Conservation (phyloP, 2,329 filamentous ascomycete genomes). For the Aspergillus sclerotialis region DNA sequence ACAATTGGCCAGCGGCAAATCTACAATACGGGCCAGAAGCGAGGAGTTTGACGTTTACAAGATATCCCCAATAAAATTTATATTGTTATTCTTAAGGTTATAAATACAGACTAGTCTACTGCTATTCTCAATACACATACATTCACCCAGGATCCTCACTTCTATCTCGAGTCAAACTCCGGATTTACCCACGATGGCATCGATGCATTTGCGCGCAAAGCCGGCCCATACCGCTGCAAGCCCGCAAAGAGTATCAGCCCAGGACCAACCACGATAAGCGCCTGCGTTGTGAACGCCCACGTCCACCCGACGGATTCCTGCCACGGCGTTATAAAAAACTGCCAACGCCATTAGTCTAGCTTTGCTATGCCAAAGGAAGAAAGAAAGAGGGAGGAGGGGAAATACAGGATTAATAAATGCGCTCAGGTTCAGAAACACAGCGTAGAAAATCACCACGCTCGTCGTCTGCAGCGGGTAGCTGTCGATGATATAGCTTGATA, state of each 20-base stretch:
- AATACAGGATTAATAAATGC: conserved; percentile 40
- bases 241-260: conserved; percentile 31
- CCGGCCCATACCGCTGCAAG: conserved; percentile 36
- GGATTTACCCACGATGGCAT: conserved; percentile 43
- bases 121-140: too few species aligned
- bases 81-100: too few species aligned
- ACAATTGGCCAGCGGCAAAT: too few species aligned
- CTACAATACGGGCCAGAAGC: too few species aligned
- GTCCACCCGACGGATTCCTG: conserved; percentile 40
- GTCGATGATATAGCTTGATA: conserved; percentile 50
- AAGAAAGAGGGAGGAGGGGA: conserved; percentile 1
- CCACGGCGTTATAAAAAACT: conserved; percentile 49
- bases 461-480: conserved; percentile 50
- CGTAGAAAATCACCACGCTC: conserved; percentile 49
- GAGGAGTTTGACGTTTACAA: too few species aligned
- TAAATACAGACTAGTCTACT: too few species aligned
- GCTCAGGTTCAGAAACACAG: conserved; percentile 47
- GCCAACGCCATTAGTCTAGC: neutral
- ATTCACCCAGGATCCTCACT: too few species aligned
- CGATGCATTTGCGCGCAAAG: conserved; percentile 29
- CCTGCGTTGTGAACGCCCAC: conserved; percentile 46
- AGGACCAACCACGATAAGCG: conserved; percentile 38
- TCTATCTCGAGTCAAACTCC: conserved; percentile 27
- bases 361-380: neutral
- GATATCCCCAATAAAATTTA: too few species aligned